Conservation (phyloP, 352 stramenopile species). For the Phytophthora chlamydospora region DNA sequence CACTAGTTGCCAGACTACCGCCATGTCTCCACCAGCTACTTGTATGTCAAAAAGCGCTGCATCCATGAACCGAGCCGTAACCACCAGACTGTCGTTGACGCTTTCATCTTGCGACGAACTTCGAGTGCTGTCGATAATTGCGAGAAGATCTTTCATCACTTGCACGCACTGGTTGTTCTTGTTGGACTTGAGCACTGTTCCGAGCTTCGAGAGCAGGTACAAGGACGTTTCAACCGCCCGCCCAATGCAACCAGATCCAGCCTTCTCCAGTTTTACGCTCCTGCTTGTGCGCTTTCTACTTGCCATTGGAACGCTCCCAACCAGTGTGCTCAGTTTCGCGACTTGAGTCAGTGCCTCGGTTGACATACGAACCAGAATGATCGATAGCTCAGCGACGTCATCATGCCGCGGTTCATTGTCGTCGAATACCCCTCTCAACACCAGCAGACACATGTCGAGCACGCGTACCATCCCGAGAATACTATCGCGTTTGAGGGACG, state of each 20-base stretch:
- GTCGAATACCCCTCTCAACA: conserved; percentile 63
- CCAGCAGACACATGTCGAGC: conserved; percentile 61
- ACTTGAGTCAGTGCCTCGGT: conserved; percentile 62
- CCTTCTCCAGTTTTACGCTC: conserved; percentile 21
- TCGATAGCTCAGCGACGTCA: conserved; percentile 39
- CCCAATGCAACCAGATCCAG: conserved; percentile 15
- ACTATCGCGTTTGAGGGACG: conserved; percentile 16
- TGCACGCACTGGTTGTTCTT: conserved; percentile 63
- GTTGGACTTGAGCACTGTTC: conserved; percentile 53
- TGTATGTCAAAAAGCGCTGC: conserved; percentile 53
- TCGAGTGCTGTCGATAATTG: conserved; percentile 26
- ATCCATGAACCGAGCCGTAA: conserved; percentile 47
- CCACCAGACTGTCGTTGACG: conserved; percentile 13
- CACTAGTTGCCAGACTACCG: conserved; percentile 51
- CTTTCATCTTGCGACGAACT: conserved; percentile 9
- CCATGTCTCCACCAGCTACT: conserved; percentile 42
- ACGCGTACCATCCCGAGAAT: conserved; percentile 55
- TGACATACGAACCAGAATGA: conserved; percentile 62
- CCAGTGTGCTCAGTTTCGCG: conserved; percentile 20
- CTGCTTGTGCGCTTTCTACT: conserved; percentile 11
- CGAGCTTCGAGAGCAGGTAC: conserved; percentile 50
- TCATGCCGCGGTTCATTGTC: conserved; percentile 45
- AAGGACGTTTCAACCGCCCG: conserved; percentile 38
- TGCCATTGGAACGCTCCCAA: background rate
- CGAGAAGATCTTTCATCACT: conserved; percentile 52